Conservation (phyloP, 192 early-diverging fungal genomes). For the Physocladia obscura region DNA sequence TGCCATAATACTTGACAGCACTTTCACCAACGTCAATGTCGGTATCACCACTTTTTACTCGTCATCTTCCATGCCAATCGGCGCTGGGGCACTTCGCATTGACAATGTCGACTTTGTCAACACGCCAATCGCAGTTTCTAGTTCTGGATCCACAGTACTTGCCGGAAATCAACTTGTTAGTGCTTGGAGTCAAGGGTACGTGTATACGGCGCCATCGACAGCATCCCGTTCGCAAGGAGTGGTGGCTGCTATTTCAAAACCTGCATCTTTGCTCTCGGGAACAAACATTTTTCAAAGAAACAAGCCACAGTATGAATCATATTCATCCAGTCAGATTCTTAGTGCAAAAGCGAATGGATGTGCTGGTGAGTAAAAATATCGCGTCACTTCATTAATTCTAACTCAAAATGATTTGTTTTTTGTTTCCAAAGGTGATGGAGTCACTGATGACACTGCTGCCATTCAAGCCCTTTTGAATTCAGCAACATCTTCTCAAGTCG, state of each 20-base stretch:
- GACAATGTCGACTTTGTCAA: slow-evolving; percentile 42
- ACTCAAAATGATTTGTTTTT: background rate
- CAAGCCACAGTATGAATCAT: no score
- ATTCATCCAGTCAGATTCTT: background rate
- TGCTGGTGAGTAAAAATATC: background rate
- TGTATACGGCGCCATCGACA: no score
- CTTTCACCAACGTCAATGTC: slow-evolving; percentile 25
- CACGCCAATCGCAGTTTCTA: slow-evolving; percentile 26
- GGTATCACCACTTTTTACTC: slow-evolving; percentile 26
- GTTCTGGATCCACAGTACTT: slow-evolving; percentile 20
- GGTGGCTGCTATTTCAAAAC: no score
- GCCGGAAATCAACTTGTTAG: background rate
- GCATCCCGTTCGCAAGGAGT: no score
- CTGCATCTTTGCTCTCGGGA: no score
- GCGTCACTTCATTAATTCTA: background rate
- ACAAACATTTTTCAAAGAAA: no score
- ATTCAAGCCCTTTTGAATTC: slow-evolving; percentile 32
- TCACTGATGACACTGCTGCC: slow-evolving; percentile 45
- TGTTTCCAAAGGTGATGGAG: slow-evolving; percentile 31
- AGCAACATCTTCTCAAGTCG: slow-evolving; percentile 14
- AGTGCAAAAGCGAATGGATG: background rate
- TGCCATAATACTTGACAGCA: slow-evolving; percentile 37
- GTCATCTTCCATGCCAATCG: background rate
- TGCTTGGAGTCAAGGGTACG: no score
- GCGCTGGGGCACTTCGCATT: slow-evolving; percentile 24